Base-by-base conservation (phyloP, 2,329 filamentous ascomycete species). In the Harringtonia lauricola region DNA sequence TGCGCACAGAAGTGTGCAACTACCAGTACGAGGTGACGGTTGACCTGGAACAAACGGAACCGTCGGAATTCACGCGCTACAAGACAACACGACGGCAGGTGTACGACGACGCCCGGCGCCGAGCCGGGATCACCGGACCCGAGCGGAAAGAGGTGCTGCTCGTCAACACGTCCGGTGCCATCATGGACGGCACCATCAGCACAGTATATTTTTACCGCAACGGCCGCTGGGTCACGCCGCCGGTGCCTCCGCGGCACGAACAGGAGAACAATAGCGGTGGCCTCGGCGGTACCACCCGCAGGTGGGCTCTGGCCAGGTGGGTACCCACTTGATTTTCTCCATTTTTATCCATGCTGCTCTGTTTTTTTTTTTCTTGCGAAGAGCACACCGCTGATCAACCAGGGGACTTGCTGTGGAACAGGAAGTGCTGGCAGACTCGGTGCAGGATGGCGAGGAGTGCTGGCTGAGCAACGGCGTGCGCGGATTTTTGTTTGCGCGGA, bases 381-480 rank as follows among this genome's bases (percentile, higher is more conserved):
- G n/a, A n/a, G n/a, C n/a, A n/a, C 21, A 24, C 28, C 2, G 18
- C 40, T 47, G 37, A 47, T 30, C 4, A 15, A 19, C 24, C 39
- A 76, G 71, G 46, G 65, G 63, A 0, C 64, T 92, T 36, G 88
- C 76, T 42, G 67, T 71, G 26, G 84, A 94, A 56, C 73, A 79
- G 49, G 60, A 65, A 3, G 67, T 95, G 15, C 60, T 59, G n/a
- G 67, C 66, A 2, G 64, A 70, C 13, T 79, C 79, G 8, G 59
- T 95, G 13, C 57, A 68, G 4, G 70, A 86, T 50, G 85, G 81
- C 1, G 89, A 95, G 59, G 71, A 81, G 42, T 83, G 89, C 49
- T 94, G 87, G 84, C 64, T 95, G 42, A 95, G 88, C 60, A 95
- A 90, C 60, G 88, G 85, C 0, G 83, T 90, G 2, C 74, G 83